These are phyloP conservation scores for Fusarium aywerte DNA, from an alignment of 2,329 filamentous ascomycete genomes.

Conservation along the genomic window DNA sequence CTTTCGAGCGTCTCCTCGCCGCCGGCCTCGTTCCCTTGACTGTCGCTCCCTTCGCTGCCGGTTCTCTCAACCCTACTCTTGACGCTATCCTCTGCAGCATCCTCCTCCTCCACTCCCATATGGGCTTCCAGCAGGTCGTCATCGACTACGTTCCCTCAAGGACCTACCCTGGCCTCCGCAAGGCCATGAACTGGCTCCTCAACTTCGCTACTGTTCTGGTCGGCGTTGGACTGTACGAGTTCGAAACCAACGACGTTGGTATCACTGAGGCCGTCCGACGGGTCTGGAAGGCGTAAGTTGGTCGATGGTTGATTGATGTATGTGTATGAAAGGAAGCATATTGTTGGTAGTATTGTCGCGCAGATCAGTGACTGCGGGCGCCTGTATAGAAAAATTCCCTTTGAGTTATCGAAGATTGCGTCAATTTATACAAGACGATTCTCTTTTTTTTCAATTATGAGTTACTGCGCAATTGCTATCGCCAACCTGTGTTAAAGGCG, in stretches of 20 bases:
- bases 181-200: constrained; percentile 79
- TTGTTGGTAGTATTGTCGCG: constrained; percentile 34
- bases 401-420: constrained; percentile 36
- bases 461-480: background rate
- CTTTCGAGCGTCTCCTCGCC: constrained; percentile 88
- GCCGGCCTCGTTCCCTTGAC: constrained; percentile 86
- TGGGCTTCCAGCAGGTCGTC: constrained; percentile 91
- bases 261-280: constrained; percentile 89
- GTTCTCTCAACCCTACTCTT: constrained; percentile 86
- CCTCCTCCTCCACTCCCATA: constrained; percentile 91
- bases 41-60: constrained; percentile 90
- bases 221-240: constrained; percentile 93
- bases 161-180: constrained; percentile 74
- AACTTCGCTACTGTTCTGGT: constrained; percentile 82
- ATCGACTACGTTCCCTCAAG: constrained; percentile 88
- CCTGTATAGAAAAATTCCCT: constrained; percentile 46
- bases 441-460: background rate
- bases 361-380: constrained; percentile 41
- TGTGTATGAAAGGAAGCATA: constrained; percentile 26
- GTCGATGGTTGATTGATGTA: background rate
- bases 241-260: constrained; percentile 98
- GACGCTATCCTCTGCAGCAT: constrained; percentile 87
- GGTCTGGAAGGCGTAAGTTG: constrained; percentile 81
- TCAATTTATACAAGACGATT: constrained; percentile 24
- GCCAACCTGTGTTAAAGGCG: background rate